phyloP scores from a whole-genome alignment of 2,329 filamentous ascomycete species.

The Botrytis tulipae region DNA sequence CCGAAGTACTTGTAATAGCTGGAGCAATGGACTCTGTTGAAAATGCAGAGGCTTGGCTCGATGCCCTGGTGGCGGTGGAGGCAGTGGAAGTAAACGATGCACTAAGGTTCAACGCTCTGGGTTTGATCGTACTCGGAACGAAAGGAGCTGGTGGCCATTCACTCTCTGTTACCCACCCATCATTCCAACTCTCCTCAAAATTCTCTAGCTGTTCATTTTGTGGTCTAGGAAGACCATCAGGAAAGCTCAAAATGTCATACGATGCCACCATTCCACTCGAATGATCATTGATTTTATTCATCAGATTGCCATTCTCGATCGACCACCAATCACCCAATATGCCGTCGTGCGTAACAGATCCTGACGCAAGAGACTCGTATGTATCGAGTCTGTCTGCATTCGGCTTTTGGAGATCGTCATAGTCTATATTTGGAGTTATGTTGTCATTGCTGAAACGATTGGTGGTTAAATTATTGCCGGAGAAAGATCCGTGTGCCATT shows the following conservation, averaged over 20 bases:
- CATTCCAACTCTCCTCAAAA: constrained; percentile 23
- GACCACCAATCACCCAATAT: constrained; percentile 24
- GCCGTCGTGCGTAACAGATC: background rate
- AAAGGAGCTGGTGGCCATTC: constrained; percentile 23
- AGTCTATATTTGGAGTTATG: constrained; percentile 23
- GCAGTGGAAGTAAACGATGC: constrained; percentile 24
- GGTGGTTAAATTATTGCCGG: constrained; percentile 12
- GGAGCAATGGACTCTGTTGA: constrained; percentile 25
- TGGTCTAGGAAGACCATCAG: constrained; percentile 28
- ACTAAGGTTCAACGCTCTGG: constrained; percentile 30
- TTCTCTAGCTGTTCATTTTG: constrained; percentile 13
- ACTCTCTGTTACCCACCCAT: background rate
- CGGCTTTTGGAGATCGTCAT: constrained; percentile 25
- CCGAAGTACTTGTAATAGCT: constrained; percentile 17
- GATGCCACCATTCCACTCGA: background rate
- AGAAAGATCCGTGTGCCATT: constrained; percentile 24
- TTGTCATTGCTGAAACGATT: constrained; percentile 21
- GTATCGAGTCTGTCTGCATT: background rate
- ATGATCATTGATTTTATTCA: background rate
- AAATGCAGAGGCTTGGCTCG: constrained; percentile 26
- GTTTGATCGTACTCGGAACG: constrained; percentile 32
- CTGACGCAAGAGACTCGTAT: background rate
- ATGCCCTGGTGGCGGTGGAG: constrained; percentile 27
- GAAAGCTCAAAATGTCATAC: constrained; percentile 17
- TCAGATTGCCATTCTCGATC: background rate